These are phyloP conservation scores for Agaricales sp. DNA, from an alignment of 1,284 basidiomycete species.

Conservation along the genomic window DNA sequence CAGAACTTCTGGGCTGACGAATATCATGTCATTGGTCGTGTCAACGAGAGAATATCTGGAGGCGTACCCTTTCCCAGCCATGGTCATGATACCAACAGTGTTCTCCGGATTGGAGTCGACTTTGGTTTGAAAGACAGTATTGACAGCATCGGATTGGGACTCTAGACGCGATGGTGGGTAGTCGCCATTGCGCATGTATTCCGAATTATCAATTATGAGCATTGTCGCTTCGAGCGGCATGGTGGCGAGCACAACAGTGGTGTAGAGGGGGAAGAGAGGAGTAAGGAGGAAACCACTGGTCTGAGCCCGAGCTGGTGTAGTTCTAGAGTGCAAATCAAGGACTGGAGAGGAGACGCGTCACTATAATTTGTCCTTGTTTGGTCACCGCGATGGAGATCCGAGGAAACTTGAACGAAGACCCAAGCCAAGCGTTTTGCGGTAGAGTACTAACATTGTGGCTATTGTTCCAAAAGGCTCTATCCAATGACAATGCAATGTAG, in stretches of 20 bases:
- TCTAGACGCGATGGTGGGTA: conserved; percentile 83
- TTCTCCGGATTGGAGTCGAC: conserved; percentile 95
- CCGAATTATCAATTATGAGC: conserved; percentile 89
- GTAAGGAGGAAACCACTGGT: conserved; percentile 10
- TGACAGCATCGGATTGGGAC: conserved; percentile 89
- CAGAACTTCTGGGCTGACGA: conserved; percentile 79
- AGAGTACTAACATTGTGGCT: no score
- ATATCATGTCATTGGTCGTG: conserved; percentile 1
- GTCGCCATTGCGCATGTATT: conserved; percentile 96
- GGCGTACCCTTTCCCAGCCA: conserved; percentile 86
- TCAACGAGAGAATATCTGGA: conserved; percentile 8
- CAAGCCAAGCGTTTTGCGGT: no score
- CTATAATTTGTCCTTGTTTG: conserved; percentile 1
- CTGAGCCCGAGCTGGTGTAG: not conserved
- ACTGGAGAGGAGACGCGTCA: conserved; percentile 1
- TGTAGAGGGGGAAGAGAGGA: not conserved
- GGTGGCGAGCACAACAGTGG: conserved; percentile 21
- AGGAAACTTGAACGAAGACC: no score
- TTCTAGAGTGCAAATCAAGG: not conserved
- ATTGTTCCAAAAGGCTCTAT: not conserved
- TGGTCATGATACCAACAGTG: conserved; percentile 95
- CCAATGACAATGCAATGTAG: not conserved
- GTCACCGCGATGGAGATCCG: no score
- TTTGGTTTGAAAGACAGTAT: conserved; percentile 87
- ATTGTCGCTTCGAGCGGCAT: conserved; percentile 94